phyloP scores from a whole-genome alignment of 2,329 filamentous ascomycete species.

The Aspergillus neotritici region DNA sequence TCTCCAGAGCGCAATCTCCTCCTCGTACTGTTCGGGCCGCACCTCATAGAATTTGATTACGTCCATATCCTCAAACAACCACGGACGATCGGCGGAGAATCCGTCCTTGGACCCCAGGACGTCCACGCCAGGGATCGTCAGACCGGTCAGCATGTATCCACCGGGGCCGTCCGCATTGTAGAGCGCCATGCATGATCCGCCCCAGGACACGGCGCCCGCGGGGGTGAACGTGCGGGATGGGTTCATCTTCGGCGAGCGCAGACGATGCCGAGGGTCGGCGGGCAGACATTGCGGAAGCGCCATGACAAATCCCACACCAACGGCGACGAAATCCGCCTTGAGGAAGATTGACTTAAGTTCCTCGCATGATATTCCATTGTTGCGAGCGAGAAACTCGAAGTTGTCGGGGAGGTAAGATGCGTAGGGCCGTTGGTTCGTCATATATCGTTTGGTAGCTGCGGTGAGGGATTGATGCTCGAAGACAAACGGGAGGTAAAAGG shows the following conservation, averaged over 20 bases:
- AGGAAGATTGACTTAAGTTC: neutral
- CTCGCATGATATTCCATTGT: neutral
- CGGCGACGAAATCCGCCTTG: neutral
- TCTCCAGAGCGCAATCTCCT: constrained; percentile 18
- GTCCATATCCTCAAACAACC: constrained; percentile 5
- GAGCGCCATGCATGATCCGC: constrained; percentile 1
- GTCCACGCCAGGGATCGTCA: constrained; percentile 1
- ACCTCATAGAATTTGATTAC: constrained; percentile 6
- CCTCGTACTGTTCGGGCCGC: constrained; percentile 6
- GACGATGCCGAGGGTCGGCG: constrained; percentile 4
- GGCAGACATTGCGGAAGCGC: constrained; percentile 1
- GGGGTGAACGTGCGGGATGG: constrained; percentile 5
- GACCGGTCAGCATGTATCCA: constrained; percentile 4
- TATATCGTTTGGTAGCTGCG: constrained; percentile 4
- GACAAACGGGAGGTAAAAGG: constrained; percentile 1
- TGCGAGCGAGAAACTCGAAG: constrained; percentile 1
- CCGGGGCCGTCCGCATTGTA: constrained; percentile 3
- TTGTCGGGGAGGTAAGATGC: constrained; percentile 8
- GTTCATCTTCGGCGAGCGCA: constrained; percentile 2
- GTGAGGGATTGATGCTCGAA: constrained; percentile 1
- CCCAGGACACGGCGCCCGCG: constrained; percentile 1
- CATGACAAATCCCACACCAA: constrained; percentile 2
- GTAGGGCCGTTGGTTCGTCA: constrained; percentile 1
- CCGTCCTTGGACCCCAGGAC: neutral
- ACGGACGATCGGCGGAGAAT: neutral